Percentiles rank a stretch among this genome's conserved stretches.
These are phyloP conservation scores for Dactylis glomerata DNA, from an alignment of 176 grass and related monocot species.

Conservation along the genomic window DNA sequence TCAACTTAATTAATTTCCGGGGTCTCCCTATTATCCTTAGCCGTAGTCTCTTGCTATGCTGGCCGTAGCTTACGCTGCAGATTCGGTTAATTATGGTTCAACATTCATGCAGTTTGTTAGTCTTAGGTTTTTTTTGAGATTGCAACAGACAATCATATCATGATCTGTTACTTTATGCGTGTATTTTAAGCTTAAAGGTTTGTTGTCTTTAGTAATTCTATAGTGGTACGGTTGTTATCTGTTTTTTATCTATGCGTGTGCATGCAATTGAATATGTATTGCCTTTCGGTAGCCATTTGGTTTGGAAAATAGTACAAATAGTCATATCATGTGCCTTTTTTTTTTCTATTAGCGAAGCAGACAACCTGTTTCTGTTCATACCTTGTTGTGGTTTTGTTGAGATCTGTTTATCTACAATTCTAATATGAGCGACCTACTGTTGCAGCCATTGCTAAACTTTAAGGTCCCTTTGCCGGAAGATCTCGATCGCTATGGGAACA, in stretches of 20 bases:
- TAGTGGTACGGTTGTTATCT: conserved; percentile 18
- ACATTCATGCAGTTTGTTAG: background rate
- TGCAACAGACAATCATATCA: background rate
- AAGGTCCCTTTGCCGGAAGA: conserved; percentile 75
- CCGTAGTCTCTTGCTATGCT: background rate
- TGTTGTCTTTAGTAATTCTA: background rate
- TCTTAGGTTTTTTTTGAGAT: conserved; percentile 15
- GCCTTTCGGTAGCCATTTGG: background rate
- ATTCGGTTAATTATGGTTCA: background rate
- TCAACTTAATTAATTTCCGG: background rate
- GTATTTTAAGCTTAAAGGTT: background rate
- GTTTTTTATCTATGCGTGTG: background rate
- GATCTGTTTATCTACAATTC: background rate
- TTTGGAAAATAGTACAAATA: conserved; percentile 5
- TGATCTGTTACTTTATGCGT: background rate
- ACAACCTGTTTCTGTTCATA: background rate
- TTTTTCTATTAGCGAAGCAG: background rate
- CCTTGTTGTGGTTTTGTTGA: conserved; percentile 4
- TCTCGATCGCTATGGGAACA: conserved; percentile 58
- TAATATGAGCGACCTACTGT: conserved; percentile 11
- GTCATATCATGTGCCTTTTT: background rate
- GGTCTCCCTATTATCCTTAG: background rate
- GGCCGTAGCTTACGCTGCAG: background rate
- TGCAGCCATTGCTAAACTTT: conserved; percentile 90
- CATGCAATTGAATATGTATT: background rate